Conservation (phyloP, 768 basidiomycete species). For the Trichaptum fuscoviolaceum region DNA sequence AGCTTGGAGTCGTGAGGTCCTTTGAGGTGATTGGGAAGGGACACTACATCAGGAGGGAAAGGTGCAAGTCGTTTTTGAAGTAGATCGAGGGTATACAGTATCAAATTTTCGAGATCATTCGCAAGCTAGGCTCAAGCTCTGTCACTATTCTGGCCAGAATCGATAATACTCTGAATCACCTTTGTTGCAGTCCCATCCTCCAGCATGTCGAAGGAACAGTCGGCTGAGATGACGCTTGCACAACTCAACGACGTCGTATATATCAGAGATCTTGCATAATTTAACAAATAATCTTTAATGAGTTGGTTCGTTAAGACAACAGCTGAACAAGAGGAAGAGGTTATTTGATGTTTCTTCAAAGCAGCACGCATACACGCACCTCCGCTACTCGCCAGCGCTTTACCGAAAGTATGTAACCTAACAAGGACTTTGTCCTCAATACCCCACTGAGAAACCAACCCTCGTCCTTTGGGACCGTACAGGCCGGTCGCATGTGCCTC, state of each 20-base stretch:
- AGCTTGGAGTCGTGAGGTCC: conserved; percentile 13
- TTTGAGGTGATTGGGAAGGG: conserved; percentile 31
- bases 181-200: conserved; percentile 57
- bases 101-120: conserved; percentile 38
- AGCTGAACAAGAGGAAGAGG: conserved; percentile 36
- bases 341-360: background rate
- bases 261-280: conserved; percentile 87
- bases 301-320: conserved; percentile 68
- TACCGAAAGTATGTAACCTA: conserved; percentile 89
- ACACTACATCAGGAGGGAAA: conserved; percentile 33
- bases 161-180: conserved; percentile 32
- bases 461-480: conserved; percentile 74
- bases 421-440: conserved; percentile 69
- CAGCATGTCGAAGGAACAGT: conserved; percentile 77
- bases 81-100: conserved; percentile 33
- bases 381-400: conserved; percentile 80
- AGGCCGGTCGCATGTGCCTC: conserved; percentile 94
- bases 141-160: conserved; percentile 2
- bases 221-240: conserved; percentile 68
- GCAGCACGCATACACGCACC: conserved; percentile 44
- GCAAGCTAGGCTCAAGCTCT: conserved; percentile 24
- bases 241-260: conserved; percentile 86
- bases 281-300: conserved; percentile 79
- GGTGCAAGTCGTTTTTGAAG: conserved; percentile 26
- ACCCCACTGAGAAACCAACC: conserved; percentile 65